Conservation (phyloP, 2,329 filamentous ascomycete species). For the Catunica adiposa region DNA sequence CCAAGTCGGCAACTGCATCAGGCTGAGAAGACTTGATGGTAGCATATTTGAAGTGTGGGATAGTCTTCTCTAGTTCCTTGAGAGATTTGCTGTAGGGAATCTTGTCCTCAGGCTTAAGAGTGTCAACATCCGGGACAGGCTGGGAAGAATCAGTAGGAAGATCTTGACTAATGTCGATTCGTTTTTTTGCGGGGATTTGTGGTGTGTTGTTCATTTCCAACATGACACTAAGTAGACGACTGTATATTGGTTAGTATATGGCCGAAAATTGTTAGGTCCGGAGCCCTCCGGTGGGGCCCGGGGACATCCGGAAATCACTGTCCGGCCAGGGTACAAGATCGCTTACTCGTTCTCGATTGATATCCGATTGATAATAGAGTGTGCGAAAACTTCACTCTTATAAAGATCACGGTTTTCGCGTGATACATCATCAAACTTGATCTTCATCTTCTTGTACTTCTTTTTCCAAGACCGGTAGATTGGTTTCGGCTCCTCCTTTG, state of each 20-base stretch:
- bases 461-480: constrained; percentile 63
- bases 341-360: constrained; percentile 83
- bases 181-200: constrained; percentile 58
- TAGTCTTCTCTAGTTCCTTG: constrained; percentile 32
- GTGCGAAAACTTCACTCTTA: constrained; percentile 63
- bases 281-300: background rate
- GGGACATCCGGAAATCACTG: background rate
- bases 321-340: background rate
- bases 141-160: constrained; percentile 27
- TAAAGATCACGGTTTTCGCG: constrained; percentile 69
- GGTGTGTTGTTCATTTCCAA: constrained; percentile 75
- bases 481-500: constrained; percentile 32
- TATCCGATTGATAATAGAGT: constrained; percentile 64
- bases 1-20: constrained; percentile 32
- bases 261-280: background rate
- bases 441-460: constrained; percentile 87
- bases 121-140: constrained; percentile 21
- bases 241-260: constrained; percentile 24
- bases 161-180: constrained; percentile 50
- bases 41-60: constrained; percentile 34
- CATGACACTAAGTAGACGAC: constrained; percentile 74
- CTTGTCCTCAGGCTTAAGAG: constrained; percentile 25
- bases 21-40: constrained; percentile 49
- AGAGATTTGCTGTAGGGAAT: constrained; percentile 31
- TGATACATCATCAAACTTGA: constrained; percentile 62